Percentiles rank a stretch among this genome's conserved stretches.
Conservation (phyloP, 257 asterid genomes). For the Parsonsia alboflavescens region DNA sequence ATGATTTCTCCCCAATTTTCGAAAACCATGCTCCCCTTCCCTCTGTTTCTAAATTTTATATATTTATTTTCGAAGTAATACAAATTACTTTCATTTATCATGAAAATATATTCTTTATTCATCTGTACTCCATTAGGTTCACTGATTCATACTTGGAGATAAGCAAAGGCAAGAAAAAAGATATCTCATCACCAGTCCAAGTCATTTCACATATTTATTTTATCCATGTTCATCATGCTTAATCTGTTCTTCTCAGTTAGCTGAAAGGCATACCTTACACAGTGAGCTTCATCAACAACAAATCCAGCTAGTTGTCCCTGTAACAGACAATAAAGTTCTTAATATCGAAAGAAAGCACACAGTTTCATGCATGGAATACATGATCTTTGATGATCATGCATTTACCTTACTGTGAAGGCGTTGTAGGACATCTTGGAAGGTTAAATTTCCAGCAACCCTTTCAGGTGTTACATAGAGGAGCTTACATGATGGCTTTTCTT, state of each 20-base stretch:
- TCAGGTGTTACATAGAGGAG: slow-evolving; percentile 97
- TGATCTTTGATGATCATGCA: slow-evolving; percentile 13
- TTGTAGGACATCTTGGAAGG: slow-evolving; percentile 74
- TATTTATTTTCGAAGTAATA: background rate
- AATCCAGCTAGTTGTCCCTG: slow-evolving; percentile 93
- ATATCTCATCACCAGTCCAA: background rate
- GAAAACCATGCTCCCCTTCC: background rate
- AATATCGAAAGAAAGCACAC: slow-evolving; percentile 2
- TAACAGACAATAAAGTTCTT: slow-evolving; percentile 15
- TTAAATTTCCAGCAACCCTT: slow-evolving; percentile 83
- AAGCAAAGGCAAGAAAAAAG: background rate
- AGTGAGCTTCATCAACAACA: slow-evolving; percentile 97
- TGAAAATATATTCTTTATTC: background rate
- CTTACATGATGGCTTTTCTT: slow-evolving; percentile 85
- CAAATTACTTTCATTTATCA: background rate
- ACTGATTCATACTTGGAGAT: slow-evolving; percentile 4
- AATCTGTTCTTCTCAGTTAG: background rate
- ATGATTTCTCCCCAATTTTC: background rate
- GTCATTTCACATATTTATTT: background rate
- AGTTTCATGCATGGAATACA: slow-evolving; percentile 15
- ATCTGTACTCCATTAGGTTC: background rate
- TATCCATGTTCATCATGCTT: background rate
- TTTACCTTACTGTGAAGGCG: slow-evolving; percentile 65
- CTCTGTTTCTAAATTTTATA: background rate
- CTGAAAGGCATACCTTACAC: slow-evolving; percentile 60